These are phyloP conservation scores for Phytophthora litchii DNA, from an alignment of 352 stramenopile genomes.

Conservation along the genomic window DNA sequence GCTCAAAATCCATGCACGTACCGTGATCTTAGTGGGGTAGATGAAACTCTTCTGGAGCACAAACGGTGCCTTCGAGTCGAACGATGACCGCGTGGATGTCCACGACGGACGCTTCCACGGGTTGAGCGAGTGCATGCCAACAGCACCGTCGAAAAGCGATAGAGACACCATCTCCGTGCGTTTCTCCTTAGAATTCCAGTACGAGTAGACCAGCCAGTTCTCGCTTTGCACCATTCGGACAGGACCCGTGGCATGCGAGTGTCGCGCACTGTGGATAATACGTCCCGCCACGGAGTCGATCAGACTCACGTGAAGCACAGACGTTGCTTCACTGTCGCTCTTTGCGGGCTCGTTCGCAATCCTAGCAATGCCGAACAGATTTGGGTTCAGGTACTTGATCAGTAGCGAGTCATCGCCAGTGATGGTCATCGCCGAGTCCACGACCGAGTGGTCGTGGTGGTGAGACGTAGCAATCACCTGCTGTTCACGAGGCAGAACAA, in stretches of 20 bases:
- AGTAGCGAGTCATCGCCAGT: conserved; percentile 96
- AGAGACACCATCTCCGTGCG: conserved; percentile 83
- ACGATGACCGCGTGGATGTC: conserved; percentile 91
- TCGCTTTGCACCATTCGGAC: conserved; percentile 90
- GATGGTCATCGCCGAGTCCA: conserved; percentile 83
- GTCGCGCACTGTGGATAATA: conserved; percentile 92
- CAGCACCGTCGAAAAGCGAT: conserved; percentile 96
- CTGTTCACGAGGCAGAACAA: conserved; percentile 70
- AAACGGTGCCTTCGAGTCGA: conserved; percentile 87
- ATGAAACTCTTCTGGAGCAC: conserved; percentile 97
- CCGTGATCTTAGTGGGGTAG: conserved; percentile 88
- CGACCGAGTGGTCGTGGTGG: conserved; percentile 63
- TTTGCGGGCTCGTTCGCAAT: conserved; percentile 56
- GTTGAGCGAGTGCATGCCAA: conserved; percentile 95
- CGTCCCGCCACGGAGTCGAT: conserved; percentile 95
- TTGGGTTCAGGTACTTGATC: conserved; percentile 98
- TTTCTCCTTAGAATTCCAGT: conserved; percentile 93
- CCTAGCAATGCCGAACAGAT: conserved; percentile 93
- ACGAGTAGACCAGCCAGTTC: conserved; percentile 97
- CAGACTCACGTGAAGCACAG: conserved; percentile 88
- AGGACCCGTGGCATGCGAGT: conserved; percentile 73
- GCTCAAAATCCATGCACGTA: conserved; percentile 19
- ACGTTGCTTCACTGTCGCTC: conserved; percentile 39
- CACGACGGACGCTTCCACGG: conserved; percentile 94
- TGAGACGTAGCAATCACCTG: conserved; percentile 59